Evolutionary conservation across 2,329 filamentous ascomycete species (phyloP).

Genomic region (Pyricularia grisea): DNA sequence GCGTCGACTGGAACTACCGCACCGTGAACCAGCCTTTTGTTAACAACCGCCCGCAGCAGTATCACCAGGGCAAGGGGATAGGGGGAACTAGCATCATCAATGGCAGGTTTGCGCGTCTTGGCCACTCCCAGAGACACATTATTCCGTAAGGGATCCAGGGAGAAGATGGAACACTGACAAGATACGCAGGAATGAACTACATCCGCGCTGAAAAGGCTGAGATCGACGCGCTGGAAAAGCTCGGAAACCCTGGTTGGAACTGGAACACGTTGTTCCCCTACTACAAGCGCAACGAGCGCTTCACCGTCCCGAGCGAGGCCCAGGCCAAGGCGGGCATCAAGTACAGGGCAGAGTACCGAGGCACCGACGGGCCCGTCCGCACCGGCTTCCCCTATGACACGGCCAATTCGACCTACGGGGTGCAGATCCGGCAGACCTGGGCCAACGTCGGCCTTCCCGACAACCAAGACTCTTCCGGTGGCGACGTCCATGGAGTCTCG

Average conservation of each 20-base stretch:
- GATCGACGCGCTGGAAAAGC: constrained; percentile 23
- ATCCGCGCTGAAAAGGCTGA: constrained; percentile 20
- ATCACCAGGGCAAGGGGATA: constrained; percentile 32
- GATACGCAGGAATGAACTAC: constrained; percentile 17
- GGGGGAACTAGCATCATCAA: constrained; percentile 24
- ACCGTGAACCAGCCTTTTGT: constrained; percentile 26
- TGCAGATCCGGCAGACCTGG: constrained; percentile 21
- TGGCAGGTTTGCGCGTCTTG: not conserved
- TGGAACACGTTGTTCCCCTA: constrained; percentile 14
- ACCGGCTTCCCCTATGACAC: constrained; percentile 24
- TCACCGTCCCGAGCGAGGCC: constrained; percentile 8
- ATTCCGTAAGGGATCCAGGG: no score
- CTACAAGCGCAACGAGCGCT: constrained; percentile 18
- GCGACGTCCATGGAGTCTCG: constrained; percentile 25
- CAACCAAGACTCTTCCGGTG: constrained; percentile 28
- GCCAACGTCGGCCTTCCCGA: constrained; percentile 19
- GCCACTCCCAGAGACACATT: no score
- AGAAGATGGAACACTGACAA: not conserved
- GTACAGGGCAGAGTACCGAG: constrained; percentile 24
- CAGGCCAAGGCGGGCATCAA: constrained; percentile 20
- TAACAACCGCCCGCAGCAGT: constrained; percentile 24
- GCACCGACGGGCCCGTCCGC: constrained; percentile 22
- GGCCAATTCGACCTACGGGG: constrained; percentile 21
- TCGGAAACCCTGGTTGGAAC: constrained; percentile 20
- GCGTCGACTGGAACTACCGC: constrained; percentile 10